Evolutionary conservation across 306 rosid genomes (phyloP).

Genomic region (Sophora flavescens): DNA sequence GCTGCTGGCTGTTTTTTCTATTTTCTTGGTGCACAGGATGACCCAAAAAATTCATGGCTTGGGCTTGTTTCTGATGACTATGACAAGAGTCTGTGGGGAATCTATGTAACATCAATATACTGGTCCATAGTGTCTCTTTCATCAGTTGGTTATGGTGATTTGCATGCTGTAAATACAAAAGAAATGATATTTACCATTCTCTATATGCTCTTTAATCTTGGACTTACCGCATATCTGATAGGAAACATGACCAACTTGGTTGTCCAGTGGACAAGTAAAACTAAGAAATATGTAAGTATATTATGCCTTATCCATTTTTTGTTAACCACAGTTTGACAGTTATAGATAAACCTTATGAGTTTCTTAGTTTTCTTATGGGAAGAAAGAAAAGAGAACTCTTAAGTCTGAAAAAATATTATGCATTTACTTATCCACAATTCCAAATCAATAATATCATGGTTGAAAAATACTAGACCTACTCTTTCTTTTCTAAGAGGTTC

Average conservation of each 20-base stretch:
- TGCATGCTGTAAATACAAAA: constrained; percentile 69
- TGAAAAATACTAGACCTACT: background rate
- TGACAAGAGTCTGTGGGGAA: constrained; percentile 33
- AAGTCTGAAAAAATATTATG: background rate
- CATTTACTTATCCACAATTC: background rate
- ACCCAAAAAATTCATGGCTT: constrained; percentile 63
- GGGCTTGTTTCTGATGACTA: constrained; percentile 36
- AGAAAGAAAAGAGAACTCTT: background rate
- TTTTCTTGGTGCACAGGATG: constrained; percentile 53
- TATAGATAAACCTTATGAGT: background rate
- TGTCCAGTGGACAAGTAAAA: constrained; percentile 76
- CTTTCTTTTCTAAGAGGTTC: background rate
- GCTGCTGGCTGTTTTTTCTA: constrained; percentile 73
- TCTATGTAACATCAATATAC: constrained; percentile 67
- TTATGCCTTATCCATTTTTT: background rate
- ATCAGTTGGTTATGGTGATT: constrained; percentile 83
- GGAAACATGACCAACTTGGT: constrained; percentile 95
- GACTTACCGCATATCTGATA: constrained; percentile 71
- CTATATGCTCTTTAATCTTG: constrained; percentile 70
- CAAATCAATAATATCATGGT: constrained; percentile 14
- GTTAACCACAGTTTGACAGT: background rate
- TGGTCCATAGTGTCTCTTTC: constrained; percentile 80
- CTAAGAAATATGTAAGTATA: constrained; percentile 77
- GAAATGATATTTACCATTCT: constrained; percentile 67
- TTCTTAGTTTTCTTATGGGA: background rate